These are phyloP conservation scores for Diplodia seriata DNA, from an alignment of 2,329 filamentous ascomycete genomes.

Conservation along the genomic window DNA sequence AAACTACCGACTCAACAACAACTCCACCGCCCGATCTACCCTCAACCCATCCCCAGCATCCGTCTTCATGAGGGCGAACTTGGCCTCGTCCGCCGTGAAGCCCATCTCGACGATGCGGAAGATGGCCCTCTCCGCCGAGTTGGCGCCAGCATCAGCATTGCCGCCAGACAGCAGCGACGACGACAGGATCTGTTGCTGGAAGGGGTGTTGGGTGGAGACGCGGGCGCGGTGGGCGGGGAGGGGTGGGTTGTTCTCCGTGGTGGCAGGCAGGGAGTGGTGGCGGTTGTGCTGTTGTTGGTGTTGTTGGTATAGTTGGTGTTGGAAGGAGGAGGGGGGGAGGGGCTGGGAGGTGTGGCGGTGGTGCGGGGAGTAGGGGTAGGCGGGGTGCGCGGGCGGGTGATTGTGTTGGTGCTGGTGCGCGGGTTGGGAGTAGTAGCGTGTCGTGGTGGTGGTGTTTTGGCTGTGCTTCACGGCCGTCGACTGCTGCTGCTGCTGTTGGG, in stretches of 20 bases:
- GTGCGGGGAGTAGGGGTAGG: background rate
- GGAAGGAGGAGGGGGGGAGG: background rate
- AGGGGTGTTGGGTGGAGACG: slow-evolving; percentile 41
- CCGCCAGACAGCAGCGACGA: slow-evolving; percentile 9
- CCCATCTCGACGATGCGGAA: slow-evolving; percentile 66
- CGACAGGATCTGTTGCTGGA: slow-evolving; percentile 36
- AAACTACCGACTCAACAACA: slow-evolving; percentile 50
- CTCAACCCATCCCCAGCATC: slow-evolving; percentile 66
- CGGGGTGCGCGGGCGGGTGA: slow-evolving; percentile 6
- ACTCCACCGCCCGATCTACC: slow-evolving; percentile 63
- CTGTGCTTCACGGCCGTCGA: background rate
- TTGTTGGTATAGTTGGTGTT: slow-evolving; percentile 4
- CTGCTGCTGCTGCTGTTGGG: background rate
- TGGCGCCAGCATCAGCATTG: slow-evolving; percentile 34
- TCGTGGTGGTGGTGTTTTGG: background rate
- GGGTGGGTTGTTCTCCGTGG: background rate
- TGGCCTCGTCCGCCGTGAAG: slow-evolving; percentile 62
- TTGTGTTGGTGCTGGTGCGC: background rate
- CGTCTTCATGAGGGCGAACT: slow-evolving; percentile 64
- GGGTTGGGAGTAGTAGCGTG: slow-evolving; percentile 14
- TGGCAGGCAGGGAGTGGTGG: background rate
- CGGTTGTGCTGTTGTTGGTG: background rate
- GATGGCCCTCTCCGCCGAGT: slow-evolving; percentile 65
- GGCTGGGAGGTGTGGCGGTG: background rate
- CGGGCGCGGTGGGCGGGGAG: slow-evolving; percentile 19